Conservation (phyloP, 2,329 filamentous ascomycete species). For the Diaporthe vaccinii region DNA sequence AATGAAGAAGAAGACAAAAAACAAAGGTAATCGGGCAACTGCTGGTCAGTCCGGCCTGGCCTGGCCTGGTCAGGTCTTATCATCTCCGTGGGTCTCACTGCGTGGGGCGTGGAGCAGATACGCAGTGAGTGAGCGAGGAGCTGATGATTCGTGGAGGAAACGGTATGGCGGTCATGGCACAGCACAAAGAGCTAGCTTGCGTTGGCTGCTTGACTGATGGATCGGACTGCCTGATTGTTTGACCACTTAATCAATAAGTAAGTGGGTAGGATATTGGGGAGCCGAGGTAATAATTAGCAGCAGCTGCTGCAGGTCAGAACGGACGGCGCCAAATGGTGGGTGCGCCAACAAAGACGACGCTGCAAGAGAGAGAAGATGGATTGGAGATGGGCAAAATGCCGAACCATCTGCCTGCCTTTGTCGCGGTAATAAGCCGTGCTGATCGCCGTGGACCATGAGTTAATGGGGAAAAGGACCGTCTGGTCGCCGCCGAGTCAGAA, state of each 20-base stretch:
- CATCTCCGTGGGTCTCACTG: not conserved
- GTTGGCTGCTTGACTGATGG: not conserved
- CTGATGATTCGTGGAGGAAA: not conserved
- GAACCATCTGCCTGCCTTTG: conserved; percentile 7
- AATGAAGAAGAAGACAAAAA: not conserved
- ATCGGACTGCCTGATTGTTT: not conserved
- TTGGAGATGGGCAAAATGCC: not conserved
- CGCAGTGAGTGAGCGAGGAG: not conserved
- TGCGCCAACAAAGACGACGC: not conserved
- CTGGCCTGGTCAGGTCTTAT: not conserved
- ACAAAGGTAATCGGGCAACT: not conserved
- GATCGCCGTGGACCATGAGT: conserved; percentile 17
- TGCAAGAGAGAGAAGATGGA: not conserved
- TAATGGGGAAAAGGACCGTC: not conserved
- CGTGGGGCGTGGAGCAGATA: not conserved
- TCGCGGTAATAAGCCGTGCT: conserved; percentile 10
- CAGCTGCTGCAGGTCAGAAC: not conserved
- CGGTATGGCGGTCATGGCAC: conserved; percentile 3
- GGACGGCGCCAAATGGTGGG: not conserved
- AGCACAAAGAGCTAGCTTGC: not conserved
- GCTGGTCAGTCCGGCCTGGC: not conserved
- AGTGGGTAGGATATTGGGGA: not conserved
- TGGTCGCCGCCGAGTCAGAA: conserved; percentile 24
- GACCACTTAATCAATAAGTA: not conserved
- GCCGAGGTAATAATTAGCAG: not conserved